Percentiles rank a stretch among this genome's conserved stretches.
Conservation (phyloP, 2,329 filamentous ascomycete species). For the Fusarium tricinctum region DNA sequence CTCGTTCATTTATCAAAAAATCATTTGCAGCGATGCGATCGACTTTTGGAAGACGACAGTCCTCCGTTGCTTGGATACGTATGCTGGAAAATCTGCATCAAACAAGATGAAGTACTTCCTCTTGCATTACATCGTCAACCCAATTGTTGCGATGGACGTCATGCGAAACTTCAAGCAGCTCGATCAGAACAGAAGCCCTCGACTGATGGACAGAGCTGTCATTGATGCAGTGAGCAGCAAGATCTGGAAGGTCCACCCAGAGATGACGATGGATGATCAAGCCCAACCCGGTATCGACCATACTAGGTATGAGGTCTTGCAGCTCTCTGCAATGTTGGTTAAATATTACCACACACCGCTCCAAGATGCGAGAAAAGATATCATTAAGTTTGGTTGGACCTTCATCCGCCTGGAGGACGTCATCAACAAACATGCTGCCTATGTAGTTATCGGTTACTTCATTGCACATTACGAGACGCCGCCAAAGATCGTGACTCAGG, state of each 20-base stretch:
- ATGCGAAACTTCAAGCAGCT: constrained; percentile 81
- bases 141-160: constrained; percentile 95
- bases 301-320: constrained; percentile 93
- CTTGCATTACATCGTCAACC: constrained; percentile 92
- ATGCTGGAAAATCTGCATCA: constrained; percentile 80
- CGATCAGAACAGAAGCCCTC: constrained; percentile 70
- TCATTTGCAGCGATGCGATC: constrained; percentile 86
- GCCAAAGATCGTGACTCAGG: constrained; percentile 93
- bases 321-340: constrained; percentile 93
- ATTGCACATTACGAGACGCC: constrained; percentile 98
- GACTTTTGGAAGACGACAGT: constrained; percentile 88
- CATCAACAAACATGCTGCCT: constrained; percentile 98
- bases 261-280: constrained; percentile 85
- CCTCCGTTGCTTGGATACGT: constrained; percentile 88
- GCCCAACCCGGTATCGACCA: constrained; percentile 91
- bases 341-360: constrained; percentile 93
- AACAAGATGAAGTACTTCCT: constrained; percentile 95
- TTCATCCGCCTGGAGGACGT: constrained; percentile 98
- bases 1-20: constrained; percentile 84
- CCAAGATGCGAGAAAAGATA: constrained; percentile 93
- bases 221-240: constrained; percentile 92
- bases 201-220: constrained; percentile 86
- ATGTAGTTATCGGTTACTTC: constrained; percentile 97
- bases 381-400: constrained; percentile 99
- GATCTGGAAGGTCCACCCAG: constrained; percentile 91